Conservation (phyloP, 1,284 basidiomycete species). For the Cryptococcus sp. region DNA sequence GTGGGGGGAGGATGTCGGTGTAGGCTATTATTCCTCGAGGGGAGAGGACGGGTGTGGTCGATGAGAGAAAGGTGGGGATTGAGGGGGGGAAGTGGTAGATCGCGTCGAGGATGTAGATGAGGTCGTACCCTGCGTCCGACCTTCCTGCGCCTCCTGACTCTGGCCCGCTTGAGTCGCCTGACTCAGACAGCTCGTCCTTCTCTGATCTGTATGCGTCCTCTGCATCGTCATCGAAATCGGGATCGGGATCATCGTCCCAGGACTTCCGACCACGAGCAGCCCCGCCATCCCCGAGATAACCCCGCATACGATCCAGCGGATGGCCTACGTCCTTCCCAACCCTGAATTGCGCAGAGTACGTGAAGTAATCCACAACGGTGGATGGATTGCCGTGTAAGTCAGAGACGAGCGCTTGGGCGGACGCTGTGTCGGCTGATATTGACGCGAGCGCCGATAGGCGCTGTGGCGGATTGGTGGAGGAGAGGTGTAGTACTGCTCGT, state of each 20-base stretch:
- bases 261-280: neutral
- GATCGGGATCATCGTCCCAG: conserved; percentile 3
- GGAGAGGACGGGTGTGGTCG: conserved; percentile 55
- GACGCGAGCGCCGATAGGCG: conserved; percentile 65
- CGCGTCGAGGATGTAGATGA: conserved; percentile 63
- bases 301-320: conserved; percentile 46
- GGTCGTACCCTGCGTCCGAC: conserved; percentile 43
- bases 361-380: conserved; percentile 30
- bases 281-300: conserved; percentile 27
- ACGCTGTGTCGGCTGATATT: conserved; percentile 58
- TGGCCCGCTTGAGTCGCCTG: neutral
- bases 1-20: conserved; percentile 61
- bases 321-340: conserved; percentile 35
- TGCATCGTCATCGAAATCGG: conserved; percentile 9
- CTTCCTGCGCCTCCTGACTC: conserved; percentile 26
- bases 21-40: conserved; percentile 63
- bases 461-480: conserved; percentile 55
- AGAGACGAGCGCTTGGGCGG: conserved; percentile 57
- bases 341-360: conserved; percentile 28
- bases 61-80: conserved; percentile 58
- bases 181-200: neutral
- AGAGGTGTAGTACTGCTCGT: conserved; percentile 53
- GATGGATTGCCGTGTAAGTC: conserved; percentile 9
- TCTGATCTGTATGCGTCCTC: conserved; percentile 8
- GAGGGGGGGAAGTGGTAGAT: conserved; percentile 70